Evolutionary conservation across 2,329 filamentous ascomycete species (phyloP).

Genomic region (Achaetomium macrosporum): DNA sequence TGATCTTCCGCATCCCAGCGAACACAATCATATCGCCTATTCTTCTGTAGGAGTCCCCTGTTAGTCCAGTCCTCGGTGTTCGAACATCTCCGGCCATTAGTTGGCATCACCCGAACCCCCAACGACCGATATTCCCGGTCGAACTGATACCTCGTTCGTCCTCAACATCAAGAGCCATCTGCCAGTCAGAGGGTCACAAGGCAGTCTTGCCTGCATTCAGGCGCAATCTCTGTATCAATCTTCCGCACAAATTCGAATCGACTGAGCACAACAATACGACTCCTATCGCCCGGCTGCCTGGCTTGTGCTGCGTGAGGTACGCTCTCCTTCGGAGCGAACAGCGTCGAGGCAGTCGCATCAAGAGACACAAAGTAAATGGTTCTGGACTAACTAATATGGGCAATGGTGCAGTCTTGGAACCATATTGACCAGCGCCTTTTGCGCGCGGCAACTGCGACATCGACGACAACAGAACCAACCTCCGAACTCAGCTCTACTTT

Average conservation of each 20-base stretch:
- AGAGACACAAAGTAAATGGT: not conserved
- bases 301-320: slow-evolving; percentile 81
- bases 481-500: slow-evolving; percentile 28
- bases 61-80: not conserved
- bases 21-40: slow-evolving; percentile 3
- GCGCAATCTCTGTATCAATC: not conserved
- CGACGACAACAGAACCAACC: slow-evolving; percentile 25
- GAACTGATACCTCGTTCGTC: not conserved
- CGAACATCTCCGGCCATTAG: not conserved
- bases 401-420: slow-evolving; percentile 28
- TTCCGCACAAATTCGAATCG: slow-evolving; percentile 23
- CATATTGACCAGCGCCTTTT: slow-evolving; percentile 40
- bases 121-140: no score
- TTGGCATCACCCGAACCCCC: no score
- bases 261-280: slow-evolving; percentile 43
- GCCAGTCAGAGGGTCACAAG: not conserved
- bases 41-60: not conserved
- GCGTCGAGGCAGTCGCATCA: not conserved
- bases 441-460: slow-evolving; percentile 36
- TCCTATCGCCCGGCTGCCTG: slow-evolving; percentile 64
- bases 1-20: slow-evolving; percentile 34
- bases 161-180: not conserved
- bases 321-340: not conserved
- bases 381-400: not conserved
- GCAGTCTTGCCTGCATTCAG: not conserved